Base-by-base conservation (phyloP, 495 filamentous ascomycete genomes). In the Aspergillus nanangensis region DNA sequence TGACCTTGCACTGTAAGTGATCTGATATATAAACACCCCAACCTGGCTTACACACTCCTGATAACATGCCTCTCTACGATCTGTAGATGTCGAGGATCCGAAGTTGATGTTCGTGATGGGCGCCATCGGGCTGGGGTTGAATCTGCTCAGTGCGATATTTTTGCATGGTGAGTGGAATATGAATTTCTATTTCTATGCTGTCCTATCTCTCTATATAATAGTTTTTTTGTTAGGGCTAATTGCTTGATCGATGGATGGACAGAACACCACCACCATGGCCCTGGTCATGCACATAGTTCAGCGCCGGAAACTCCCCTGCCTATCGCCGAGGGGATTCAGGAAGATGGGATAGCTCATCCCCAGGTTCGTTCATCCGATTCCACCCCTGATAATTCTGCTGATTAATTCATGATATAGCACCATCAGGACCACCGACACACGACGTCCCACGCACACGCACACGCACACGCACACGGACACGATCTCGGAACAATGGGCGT, bases 71-170 rank as follows among this genome's bases (percentile, higher is more conserved):
- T 21, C 25, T 50, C 11, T 42, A 24, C 2, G 13, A 8, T 13
- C 15, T 3, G 5, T 43, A 54, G 51, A 23, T 29, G 51, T 54
- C 5, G 46, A 54, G 5, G 39, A 54, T 20, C 51, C 51, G 8
- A 54, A 81, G 52, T 68, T 95, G 8, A 85, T 94, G 18, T 71
- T 93, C 29, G 81, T 87, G 47, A 82, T 92, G 31, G 90, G 90
- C 4, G 88, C 77, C 32, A 69, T 84, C 41, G 90, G 90, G 9
- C 70, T 96, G 19, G 76, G 75, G 3, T 85, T 87, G 5, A 96
- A 96, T 58, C 73, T 95, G 5, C 69, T 84, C 29, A 90, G 90
- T 13, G 83, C 88, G 33, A 70, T 85, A 36, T 56, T 48, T 17
- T 36, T 56, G 15, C 47, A 54, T 24, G 51, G 47, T n/a, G n/a